Evolutionary conservation across 2,329 filamentous ascomycete genomes (phyloP), one percentile per base, ranked within the genome.

Genomic region (Diaporthe citriasiana): DNA sequence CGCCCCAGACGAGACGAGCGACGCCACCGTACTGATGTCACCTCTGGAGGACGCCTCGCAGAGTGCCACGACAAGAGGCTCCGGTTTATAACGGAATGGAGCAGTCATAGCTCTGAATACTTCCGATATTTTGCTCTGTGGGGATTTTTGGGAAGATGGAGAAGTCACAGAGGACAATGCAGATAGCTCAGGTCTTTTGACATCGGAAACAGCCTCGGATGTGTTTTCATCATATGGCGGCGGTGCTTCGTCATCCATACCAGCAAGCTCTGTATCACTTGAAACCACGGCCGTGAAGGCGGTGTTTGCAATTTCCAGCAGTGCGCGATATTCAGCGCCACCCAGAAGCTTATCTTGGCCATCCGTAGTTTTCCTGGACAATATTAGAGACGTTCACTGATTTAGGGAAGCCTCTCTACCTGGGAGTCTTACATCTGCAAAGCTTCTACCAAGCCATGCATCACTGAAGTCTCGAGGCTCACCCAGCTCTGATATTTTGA

Each of bases 21-120:
- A 38, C 2, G 63, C n/a, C 22, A 66, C 63, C 4, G 30, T 66
- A 30, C 8, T 22, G 19, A 51, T 35, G 53, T 77, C 76, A 22
- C 77, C 78, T 30, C 70, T 55, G 1, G 70, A 22, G 8, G 77
- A 76, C 8, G 78, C 77, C 25, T 78, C 74, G 55, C 78, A 79
- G 25, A 79, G 76, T 0, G 78, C 75, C 10, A 74, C 60, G 6
- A 78, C 78, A 17, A 78, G 68, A 12, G 78, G 77, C 60, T 79
- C 77, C 5, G 77, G 78, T 55, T 77, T 78, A 27, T 72, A 60
- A 6, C 77, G 73, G 40, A 78, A 72, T 1, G 70, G 72, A 35
- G 76, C 73, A 22, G 77, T 75, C 66, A 77, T 65, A 42, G 77
- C 77, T 40, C 72, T 76, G 66, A 78, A 77, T 0, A 82, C 81